Evolutionary conservation across 306 rosid genomes (phyloP).

Genomic region (Gastrolobium bilobum): DNA sequence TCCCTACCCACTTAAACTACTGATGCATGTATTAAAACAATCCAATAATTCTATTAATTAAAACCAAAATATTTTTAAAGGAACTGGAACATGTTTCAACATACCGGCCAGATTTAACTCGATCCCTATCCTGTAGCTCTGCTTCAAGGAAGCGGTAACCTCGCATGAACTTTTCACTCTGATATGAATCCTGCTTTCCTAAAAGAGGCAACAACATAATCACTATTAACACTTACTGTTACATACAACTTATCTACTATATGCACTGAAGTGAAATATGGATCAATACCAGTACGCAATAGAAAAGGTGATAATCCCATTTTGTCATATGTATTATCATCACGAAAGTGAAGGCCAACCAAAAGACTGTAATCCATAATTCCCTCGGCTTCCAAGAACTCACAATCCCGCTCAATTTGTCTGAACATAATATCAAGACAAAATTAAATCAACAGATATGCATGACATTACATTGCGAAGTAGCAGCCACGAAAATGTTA

Average conservation of each 20-base stretch:
- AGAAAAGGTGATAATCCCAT: conserved; percentile 90
- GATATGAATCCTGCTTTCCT: conserved; percentile 89
- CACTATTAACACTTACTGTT: conserved; percentile 2
- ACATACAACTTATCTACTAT: not conserved
- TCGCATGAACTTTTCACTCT: conserved; percentile 90
- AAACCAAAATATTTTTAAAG: not conserved
- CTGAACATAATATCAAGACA: conserved; percentile 57
- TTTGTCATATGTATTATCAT: conserved; percentile 76
- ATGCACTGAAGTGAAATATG: conserved; percentile 4
- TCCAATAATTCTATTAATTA: not conserved
- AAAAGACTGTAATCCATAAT: conserved; percentile 99
- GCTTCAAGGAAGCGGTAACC: conserved; percentile 97
- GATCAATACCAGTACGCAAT: conserved; percentile 79
- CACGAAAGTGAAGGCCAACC: conserved; percentile 94
- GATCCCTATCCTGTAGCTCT: conserved; percentile 92
- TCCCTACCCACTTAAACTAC: not conserved
- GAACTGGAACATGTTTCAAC: conserved; percentile 41
- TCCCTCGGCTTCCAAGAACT: conserved; percentile 90
- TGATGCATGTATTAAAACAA: not conserved
- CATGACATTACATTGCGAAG: not conserved
- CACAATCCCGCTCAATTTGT: conserved; percentile 89
- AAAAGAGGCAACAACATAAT: conserved; percentile 38
- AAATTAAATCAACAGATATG: conserved; percentile 42
- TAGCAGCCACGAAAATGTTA: not conserved
- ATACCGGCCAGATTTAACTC: conserved; percentile 91